Percentiles rank a stretch among this genome's conserved stretches.
Conservation (phyloP, 768 basidiomycete genomes). For the Russula olivacea region DNA sequence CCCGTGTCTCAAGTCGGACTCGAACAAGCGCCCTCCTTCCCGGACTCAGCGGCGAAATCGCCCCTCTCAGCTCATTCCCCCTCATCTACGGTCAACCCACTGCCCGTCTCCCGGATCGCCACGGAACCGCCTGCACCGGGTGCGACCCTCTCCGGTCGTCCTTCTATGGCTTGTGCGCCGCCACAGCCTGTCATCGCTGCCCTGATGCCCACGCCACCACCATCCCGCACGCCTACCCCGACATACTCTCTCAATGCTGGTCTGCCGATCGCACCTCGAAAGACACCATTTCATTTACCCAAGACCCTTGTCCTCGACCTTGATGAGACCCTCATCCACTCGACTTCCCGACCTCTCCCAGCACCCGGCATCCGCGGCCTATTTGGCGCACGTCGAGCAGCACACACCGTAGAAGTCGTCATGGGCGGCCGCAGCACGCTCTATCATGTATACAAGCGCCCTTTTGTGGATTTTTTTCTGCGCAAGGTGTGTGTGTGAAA, state of each 20-base stretch:
- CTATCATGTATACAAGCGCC: constrained; percentile 98
- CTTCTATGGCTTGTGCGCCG: neutral
- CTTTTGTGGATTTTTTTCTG: constrained; percentile 93
- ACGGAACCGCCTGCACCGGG: constrained; percentile 5
- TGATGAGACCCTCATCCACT: constrained; percentile 98
- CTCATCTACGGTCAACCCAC: neutral
- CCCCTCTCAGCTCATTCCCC: neutral
- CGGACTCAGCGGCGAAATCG: constrained; percentile 3
- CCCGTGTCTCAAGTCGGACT: neutral
- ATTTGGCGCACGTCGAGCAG: constrained; percentile 42
- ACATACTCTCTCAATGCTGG: constrained; percentile 41
- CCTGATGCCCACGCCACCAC: constrained; percentile 19
- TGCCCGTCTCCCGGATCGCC: neutral
- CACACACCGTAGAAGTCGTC: constrained; percentile 90
- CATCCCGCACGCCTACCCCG: constrained; percentile 27
- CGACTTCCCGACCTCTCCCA: constrained; percentile 75
- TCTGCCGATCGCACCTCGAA: constrained; percentile 46
- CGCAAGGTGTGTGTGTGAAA: constrained; percentile 54
- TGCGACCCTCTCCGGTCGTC: neutral
- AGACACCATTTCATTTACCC: constrained; percentile 69
- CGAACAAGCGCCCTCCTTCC: neutral
- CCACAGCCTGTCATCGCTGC: neutral
- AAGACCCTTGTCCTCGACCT: constrained; percentile 97
- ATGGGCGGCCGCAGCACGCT: constrained; percentile 82
- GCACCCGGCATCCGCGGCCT: constrained; percentile 49